Conservation (phyloP, 192 early-diverging fungal species). For the Anaeromyces robustus region DNA sequence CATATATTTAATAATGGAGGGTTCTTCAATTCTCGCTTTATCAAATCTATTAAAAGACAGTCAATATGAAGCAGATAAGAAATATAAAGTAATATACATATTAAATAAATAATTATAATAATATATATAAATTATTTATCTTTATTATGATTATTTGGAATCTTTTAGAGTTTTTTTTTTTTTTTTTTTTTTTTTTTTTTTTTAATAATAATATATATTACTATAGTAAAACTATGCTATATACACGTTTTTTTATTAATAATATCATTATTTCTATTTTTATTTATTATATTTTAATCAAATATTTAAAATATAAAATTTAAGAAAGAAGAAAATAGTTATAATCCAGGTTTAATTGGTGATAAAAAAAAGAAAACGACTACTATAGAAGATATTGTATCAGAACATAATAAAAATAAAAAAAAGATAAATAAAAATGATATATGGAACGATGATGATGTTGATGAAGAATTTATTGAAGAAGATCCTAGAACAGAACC, state of each 20-base stretch:
- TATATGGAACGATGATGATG: not conserved
- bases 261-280: no score
- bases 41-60: not conserved
- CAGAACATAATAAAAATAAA: not conserved
- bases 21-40: not conserved
- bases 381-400: not conserved
- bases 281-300: not conserved
- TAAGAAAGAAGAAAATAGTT: not conserved
- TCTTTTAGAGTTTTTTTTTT: no score
- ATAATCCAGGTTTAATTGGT: not conserved
- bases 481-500: not conserved
- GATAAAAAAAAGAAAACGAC: not conserved
- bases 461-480: not conserved
- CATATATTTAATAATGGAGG: not conserved
- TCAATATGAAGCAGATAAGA: not conserved
- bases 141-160: no score
- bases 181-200: no score
- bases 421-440: not conserved
- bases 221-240: no score
- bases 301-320: not conserved
- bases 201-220: no score
- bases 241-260: no score
- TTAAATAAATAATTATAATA: no score
- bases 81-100: not conserved
- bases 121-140: no score